Conservation (phyloP, 2,329 filamentous ascomycete species). For the Cordyceps farinosa region DNA sequence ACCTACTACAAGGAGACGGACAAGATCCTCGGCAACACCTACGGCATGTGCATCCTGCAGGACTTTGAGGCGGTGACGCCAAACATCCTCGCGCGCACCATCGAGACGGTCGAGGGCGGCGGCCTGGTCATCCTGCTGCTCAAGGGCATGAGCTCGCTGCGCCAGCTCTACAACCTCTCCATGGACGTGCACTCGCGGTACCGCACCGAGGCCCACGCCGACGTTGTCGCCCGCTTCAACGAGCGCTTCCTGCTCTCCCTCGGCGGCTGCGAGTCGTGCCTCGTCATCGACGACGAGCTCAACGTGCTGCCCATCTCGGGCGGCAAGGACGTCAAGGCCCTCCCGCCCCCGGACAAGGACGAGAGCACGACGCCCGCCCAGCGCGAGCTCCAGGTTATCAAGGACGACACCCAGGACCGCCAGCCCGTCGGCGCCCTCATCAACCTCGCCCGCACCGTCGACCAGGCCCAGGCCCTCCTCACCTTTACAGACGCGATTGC, state of each 20-base stretch:
- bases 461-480: conserved; percentile 94
- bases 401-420: conserved; percentile 79
- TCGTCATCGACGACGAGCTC: conserved; percentile 95
- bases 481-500: conserved; percentile 96
- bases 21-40: conserved; percentile 96
- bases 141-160: conserved; percentile 95
- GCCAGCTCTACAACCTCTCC: conserved; percentile 91
- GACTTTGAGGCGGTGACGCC: conserved; percentile 97
- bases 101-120: conserved; percentile 96
- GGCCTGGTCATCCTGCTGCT: conserved; percentile 85
- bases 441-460: conserved; percentile 81
- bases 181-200: conserved; percentile 99
- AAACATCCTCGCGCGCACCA: conserved; percentile 89
- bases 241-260: conserved; percentile 94
- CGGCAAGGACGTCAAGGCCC: conserved; percentile 79
- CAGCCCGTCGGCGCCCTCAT: conserved; percentile 83
- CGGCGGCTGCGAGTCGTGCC: conserved; percentile 88
- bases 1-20: conserved; percentile 99
- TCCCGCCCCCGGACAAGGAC: conserved; percentile 73
- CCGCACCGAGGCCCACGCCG: conserved; percentile 90
- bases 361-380: conserved; percentile 68
- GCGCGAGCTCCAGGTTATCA: conserved; percentile 78
- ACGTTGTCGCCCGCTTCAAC: conserved; percentile 95
- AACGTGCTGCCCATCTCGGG: conserved; percentile 97
- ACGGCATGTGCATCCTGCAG: conserved; percentile 96